Conservation (phyloP, 352 stramenopile species). For the Globisporangium mamillatum region DNA sequence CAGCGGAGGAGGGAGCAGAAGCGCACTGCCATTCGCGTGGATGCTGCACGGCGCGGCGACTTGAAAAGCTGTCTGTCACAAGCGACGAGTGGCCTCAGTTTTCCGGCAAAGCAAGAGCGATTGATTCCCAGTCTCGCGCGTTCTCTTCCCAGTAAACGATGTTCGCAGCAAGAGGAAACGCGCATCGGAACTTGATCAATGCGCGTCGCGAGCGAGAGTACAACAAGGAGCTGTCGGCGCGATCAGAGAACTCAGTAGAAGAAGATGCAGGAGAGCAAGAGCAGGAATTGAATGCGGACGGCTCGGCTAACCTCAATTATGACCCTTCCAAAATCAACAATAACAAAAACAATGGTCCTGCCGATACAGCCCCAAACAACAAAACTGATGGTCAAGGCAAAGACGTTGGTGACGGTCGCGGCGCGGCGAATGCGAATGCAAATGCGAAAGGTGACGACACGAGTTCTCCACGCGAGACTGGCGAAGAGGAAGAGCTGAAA, state of each 20-base stretch:
- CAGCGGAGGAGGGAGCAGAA: background rate
- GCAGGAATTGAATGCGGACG: constrained; percentile 16
- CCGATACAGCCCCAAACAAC: background rate
- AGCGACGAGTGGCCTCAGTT: background rate
- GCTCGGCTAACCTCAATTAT: background rate
- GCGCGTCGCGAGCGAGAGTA: constrained; percentile 16
- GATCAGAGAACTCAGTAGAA: constrained; percentile 12
- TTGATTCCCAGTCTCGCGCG: background rate
- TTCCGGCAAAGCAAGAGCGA: background rate
- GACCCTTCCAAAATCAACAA: background rate
- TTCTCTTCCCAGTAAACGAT: constrained; percentile 11
- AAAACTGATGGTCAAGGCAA: background rate
- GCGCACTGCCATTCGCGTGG: background rate
- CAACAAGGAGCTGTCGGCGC: constrained; percentile 6
- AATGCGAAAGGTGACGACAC: background rate
- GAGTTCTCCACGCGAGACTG: background rate
- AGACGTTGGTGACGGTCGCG: background rate
- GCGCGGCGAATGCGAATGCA: background rate
- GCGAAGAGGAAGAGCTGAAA: constrained; percentile 28
- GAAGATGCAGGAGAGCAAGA: constrained; percentile 20
- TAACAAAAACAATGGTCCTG: constrained; percentile 2
- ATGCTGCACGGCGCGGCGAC: constrained; percentile 1
- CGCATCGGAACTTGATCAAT: constrained; percentile 25
- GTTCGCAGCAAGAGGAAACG: constrained; percentile 24
- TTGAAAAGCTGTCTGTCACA: background rate